Evolutionary conservation across 2,329 filamentous ascomycete genomes (phyloP).

Genomic region (Ploettnerulaceae sp.): DNA sequence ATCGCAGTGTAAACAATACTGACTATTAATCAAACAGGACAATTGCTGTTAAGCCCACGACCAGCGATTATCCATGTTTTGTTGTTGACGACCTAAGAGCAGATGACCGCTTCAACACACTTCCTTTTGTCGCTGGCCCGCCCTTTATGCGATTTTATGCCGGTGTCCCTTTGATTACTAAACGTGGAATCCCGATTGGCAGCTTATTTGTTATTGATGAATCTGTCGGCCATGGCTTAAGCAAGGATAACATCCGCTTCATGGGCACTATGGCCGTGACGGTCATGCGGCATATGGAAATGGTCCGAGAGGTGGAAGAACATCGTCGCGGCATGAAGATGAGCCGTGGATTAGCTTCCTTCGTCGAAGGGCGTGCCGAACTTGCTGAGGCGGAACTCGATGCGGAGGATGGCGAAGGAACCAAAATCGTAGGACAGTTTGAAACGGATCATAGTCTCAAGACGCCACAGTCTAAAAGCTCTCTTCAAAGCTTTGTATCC

Average conservation of each 20-base stretch:
- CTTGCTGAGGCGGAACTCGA: conserved; percentile 29
- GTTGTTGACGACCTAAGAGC: conserved; percentile 30
- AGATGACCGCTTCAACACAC: conserved; percentile 30
- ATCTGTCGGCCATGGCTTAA: conserved; percentile 46
- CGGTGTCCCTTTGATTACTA: conserved; percentile 33
- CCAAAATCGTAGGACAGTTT: conserved; percentile 30
- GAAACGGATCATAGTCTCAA: conserved; percentile 21
- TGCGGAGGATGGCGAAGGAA: conserved; percentile 28
- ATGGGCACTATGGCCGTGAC: conserved; percentile 53
- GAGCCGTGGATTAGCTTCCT: conserved; percentile 49
- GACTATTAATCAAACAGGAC: conserved; percentile 26
- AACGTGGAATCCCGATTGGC: conserved; percentile 45
- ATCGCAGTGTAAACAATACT: not conserved
- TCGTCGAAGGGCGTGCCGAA: conserved; percentile 43
- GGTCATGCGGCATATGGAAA: conserved; percentile 58
- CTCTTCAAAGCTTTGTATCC: conserved; percentile 13
- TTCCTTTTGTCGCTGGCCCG: conserved; percentile 28
- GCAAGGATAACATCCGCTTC: conserved; percentile 45
- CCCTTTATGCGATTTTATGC: conserved; percentile 32
- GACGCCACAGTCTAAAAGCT: conserved; percentile 23
- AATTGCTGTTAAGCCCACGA: conserved; percentile 22
- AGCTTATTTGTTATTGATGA: conserved; percentile 57
- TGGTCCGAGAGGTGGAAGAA: conserved; percentile 48
- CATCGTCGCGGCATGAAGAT: conserved; percentile 51
- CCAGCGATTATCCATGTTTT: conserved; percentile 30